Percentiles rank a stretch among this genome's conserved stretches.
These are phyloP conservation scores for Abrus pulchellus DNA, from an alignment of 306 rosid genomes.

Conservation along the genomic window DNA sequence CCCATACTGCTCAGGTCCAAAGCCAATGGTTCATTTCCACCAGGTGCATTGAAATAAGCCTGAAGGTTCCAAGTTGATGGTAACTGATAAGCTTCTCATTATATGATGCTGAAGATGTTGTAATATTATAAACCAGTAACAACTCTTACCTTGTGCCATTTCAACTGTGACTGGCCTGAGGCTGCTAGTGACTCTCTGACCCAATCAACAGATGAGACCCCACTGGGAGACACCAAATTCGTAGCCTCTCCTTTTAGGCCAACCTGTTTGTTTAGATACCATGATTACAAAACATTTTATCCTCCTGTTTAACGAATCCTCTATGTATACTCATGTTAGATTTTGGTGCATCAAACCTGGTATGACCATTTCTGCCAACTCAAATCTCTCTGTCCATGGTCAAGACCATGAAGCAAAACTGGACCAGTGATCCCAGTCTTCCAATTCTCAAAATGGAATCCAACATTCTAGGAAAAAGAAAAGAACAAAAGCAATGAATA, in stretches of 20 bases:
- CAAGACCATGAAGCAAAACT: constrained; percentile 78
- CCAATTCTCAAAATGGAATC: constrained; percentile 85
- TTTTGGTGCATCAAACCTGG: constrained; percentile 63
- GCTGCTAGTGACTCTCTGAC: constrained; percentile 62
- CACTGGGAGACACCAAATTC: constrained; percentile 76
- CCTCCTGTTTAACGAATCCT: neutral
- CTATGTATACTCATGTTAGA: neutral
- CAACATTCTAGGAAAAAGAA: constrained; percentile 65
- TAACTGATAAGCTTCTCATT: neutral
- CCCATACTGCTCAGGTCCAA: constrained; percentile 93
- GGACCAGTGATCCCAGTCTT: constrained; percentile 84
- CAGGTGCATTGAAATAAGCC: constrained; percentile 86
- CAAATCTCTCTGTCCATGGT: constrained; percentile 72
- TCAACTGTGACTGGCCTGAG: constrained; percentile 65
- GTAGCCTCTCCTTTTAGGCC: constrained; percentile 88
- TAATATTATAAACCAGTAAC: neutral
- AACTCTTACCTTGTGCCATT: constrained; percentile 85
- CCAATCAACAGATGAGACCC: constrained; percentile 82
- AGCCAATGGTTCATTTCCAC: constrained; percentile 80
- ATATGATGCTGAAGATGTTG: neutral
- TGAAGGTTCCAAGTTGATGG: constrained; percentile 48
- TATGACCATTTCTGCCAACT: constrained; percentile 86
- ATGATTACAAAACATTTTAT: constrained; percentile 15
- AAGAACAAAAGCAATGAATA: constrained; percentile 21
- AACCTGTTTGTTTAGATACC: constrained; percentile 58